A percentile compares a stretch with the other conserved stretches of the same genome.
Conservation (phyloP, 371 early-diverging fungal genomes). For the Mortierella sp. region DNA sequence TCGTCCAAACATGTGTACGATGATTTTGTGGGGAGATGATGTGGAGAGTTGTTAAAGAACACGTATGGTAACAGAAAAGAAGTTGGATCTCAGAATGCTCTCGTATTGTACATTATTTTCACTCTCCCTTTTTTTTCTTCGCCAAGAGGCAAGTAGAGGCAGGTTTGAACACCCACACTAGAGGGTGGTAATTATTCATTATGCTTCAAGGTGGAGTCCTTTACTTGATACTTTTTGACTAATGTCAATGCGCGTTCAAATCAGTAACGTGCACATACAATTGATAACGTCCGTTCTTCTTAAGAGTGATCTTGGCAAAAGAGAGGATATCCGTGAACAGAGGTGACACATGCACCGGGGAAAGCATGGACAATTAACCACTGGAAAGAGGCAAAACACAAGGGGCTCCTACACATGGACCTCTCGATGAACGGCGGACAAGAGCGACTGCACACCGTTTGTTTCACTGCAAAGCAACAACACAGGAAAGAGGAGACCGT, state of each 20-base stretch:
- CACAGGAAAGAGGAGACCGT: too few species aligned
- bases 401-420: not conserved
- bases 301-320: not conserved
- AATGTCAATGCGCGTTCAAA: not conserved
- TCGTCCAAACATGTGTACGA: constrained; percentile 9
- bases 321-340: not conserved
- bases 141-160: not conserved
- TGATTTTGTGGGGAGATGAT: constrained; percentile 9
- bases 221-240: constrained; percentile 3
- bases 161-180: not conserved
- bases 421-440: constrained; percentile 4
- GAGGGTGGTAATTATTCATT: not conserved
- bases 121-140: not conserved
- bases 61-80: not conserved
- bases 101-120: not conserved
- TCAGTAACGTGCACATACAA: not conserved
- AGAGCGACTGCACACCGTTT: not conserved
- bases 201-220: not conserved
- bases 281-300: not conserved
- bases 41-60: not conserved
- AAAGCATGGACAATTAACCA: not conserved
- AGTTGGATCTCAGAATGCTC: constrained; percentile 2
- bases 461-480: not conserved
- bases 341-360: not conserved
- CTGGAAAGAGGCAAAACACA: not conserved